phyloP scores from a whole-genome alignment of 495 filamentous ascomycete species.

The Penicillium subrubescens region DNA sequence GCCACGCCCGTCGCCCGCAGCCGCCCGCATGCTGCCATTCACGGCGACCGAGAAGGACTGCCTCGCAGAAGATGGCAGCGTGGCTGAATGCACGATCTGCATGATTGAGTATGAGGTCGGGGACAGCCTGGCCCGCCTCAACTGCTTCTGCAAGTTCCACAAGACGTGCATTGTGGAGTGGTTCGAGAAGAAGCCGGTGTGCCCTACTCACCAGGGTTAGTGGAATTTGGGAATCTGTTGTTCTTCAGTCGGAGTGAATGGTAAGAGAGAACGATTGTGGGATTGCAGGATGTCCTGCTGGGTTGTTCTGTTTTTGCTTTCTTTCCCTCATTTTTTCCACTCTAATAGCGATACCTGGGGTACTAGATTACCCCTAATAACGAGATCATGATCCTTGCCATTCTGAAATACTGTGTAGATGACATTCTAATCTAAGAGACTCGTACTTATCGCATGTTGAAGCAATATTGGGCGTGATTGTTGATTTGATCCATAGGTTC shows the following conservation, averaged over 20 bases:
- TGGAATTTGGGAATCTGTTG: background rate
- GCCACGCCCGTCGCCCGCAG: conserved; percentile 26
- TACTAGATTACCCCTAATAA: background rate
- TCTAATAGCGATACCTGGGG: background rate
- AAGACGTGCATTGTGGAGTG: conserved; percentile 62
- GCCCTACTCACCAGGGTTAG: conserved; percentile 50
- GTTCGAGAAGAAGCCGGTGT: conserved; percentile 57
- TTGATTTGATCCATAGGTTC: background rate
- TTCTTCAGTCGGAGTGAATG: background rate
- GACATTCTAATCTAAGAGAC: background rate
- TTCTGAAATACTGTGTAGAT: background rate
- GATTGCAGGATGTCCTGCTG: background rate
- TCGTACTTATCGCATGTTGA: background rate
- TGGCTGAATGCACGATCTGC: conserved; percentile 87
- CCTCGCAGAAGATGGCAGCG: conserved; percentile 61
- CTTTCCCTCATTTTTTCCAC: conserved; percentile 5
- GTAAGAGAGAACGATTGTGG: background rate
- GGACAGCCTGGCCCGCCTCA: conserved; percentile 76
- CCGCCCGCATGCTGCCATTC: conserved; percentile 65
- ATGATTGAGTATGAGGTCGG: conserved; percentile 94
- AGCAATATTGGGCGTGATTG: too few relatives aligned
- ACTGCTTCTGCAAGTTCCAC: conserved; percentile 95
- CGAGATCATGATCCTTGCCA: background rate
- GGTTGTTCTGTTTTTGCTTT: background rate
- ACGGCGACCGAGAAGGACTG: conserved; percentile 91